A percentile compares a stretch with the other conserved stretches of the same genome.
These are phyloP conservation scores for Chytridiales sp. DNA, from an alignment of 371 early-diverging fungal genomes.

Conservation along the genomic window DNA sequence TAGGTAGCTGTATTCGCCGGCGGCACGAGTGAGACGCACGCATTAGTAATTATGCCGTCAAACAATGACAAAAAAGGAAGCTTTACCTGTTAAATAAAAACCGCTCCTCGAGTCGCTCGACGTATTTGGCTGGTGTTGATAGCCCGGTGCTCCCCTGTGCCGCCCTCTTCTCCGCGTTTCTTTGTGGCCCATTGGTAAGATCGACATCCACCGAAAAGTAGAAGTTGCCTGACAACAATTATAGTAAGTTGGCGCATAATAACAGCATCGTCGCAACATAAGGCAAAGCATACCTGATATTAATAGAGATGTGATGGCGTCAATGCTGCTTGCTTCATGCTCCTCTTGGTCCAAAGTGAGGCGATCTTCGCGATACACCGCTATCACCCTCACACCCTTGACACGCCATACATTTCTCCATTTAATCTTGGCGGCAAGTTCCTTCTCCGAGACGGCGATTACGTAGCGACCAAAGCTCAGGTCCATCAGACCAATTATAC, in stretches of 20 bases:
- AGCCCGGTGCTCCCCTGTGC: background rate
- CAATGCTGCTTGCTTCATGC: slow-evolving; percentile 13
- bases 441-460: slow-evolving; percentile 6
- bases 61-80: background rate
- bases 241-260: too few species aligned
- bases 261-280: too few species aligned
- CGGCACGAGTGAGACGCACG: too few species aligned
- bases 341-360: slow-evolving; percentile 21
- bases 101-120: slow-evolving; percentile 20
- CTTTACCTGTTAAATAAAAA: slow-evolving; percentile 21
- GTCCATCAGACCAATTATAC: slow-evolving; percentile 19
- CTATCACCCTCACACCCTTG: slow-evolving; percentile 1
- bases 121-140: slow-evolving; percentile 1
- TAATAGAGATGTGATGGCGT: slow-evolving; percentile 6
- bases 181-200: slow-evolving; percentile 26
- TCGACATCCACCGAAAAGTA: slow-evolving; percentile 34
- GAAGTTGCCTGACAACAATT: slow-evolving; percentile 10
- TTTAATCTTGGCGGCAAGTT: slow-evolving; percentile 17
- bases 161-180: slow-evolving; percentile 8
- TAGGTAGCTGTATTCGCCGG: slow-evolving; percentile 10
- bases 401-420: slow-evolving; percentile 22
- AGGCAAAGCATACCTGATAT: too few species aligned
- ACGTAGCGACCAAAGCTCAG: slow-evolving; percentile 19
- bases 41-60: background rate
- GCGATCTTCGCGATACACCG: slow-evolving; percentile 6